Percentiles rank a stretch among this genome's conserved stretches.
Conservation (phyloP, 345 rosid species). For the Limnanthes douglasii region DNA sequence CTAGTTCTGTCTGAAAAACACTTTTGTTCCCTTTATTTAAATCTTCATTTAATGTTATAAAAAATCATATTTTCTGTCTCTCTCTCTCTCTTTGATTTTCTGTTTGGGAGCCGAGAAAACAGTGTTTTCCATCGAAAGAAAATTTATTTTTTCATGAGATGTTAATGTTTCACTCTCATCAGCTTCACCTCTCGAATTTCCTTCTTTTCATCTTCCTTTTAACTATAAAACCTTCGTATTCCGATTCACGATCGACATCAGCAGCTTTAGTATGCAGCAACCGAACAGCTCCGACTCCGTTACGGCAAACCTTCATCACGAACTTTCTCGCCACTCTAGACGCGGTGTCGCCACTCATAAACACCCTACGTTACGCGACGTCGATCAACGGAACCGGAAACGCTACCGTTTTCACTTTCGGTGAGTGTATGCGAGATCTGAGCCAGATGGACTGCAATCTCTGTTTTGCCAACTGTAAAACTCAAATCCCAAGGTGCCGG, state of each 20-base stretch:
- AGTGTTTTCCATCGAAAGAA: too few relatives aligned
- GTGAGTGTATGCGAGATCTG: constrained; percentile 79
- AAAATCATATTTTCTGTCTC: too few relatives aligned
- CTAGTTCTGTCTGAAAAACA: too few relatives aligned
- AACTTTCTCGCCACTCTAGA: constrained; percentile 46
- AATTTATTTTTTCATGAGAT: too few relatives aligned
- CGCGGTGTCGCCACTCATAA: constrained; percentile 22
- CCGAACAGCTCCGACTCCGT: constrained; percentile 25
- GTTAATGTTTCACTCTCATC: too few relatives aligned
- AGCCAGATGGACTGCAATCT: constrained; percentile 48
- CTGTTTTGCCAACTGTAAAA: constrained; percentile 71
- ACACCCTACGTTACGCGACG: constrained; percentile 22
- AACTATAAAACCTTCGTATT: constrained; percentile 15
- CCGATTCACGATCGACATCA: constrained; percentile 62
- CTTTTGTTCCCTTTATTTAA: too few relatives aligned
- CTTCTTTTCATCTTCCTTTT: constrained; percentile 9
- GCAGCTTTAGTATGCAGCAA: constrained; percentile 48
- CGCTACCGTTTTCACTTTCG: constrained; percentile 46
- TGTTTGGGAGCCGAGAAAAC: too few relatives aligned
- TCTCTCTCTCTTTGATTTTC: too few relatives aligned
- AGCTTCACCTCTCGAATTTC: too few relatives aligned
- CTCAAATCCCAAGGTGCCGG: constrained; percentile 45
- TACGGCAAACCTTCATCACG: constrained; percentile 23
- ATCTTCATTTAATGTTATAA: too few relatives aligned
- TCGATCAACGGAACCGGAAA: constrained; percentile 28